Evolutionary conservation across 139 green algal genomes (phyloP).

Genomic region (Asterochloris erici): DNA sequence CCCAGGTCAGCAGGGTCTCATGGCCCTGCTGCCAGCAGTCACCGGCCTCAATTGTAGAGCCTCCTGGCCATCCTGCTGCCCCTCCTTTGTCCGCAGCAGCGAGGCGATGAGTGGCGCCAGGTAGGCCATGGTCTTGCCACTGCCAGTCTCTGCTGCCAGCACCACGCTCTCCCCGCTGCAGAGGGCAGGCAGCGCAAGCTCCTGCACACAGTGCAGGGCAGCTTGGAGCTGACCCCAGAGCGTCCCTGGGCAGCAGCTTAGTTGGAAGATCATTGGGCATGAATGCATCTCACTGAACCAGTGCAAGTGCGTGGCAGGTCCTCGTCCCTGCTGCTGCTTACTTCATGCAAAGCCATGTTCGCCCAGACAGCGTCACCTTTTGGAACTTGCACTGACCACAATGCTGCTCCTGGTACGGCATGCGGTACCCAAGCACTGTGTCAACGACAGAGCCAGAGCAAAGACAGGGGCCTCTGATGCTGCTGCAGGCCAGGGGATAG

Average conservation of each 20-base stretch:
- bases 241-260: too few species aligned
- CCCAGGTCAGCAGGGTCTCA: too few species aligned
- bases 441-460: too few species aligned
- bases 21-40: too few species aligned
- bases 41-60: too few species aligned
- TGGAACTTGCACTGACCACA: too few species aligned
- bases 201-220: constrained; percentile 37
- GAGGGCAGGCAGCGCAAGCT: constrained; percentile 51
- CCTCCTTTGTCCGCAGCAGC: constrained; percentile 33
- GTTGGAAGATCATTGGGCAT: not conserved
- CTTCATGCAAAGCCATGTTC: not conserved
- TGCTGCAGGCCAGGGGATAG: not conserved
- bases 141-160: constrained; percentile 93
- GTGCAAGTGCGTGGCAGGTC: not conserved
- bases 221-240: not conserved
- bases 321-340: not conserved
- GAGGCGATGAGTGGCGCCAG: constrained; percentile 70
- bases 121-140: constrained; percentile 96
- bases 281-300: not conserved
- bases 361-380: too few species aligned
- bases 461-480: not conserved
- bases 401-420: too few species aligned
- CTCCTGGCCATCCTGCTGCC: not conserved
- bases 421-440: too few species aligned
- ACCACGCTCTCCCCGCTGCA: constrained; percentile 66